These are phyloP conservation scores for Vaccinium vitisidaea DNA, from an alignment of 148 eudicot species.

Conservation along the genomic window DNA sequence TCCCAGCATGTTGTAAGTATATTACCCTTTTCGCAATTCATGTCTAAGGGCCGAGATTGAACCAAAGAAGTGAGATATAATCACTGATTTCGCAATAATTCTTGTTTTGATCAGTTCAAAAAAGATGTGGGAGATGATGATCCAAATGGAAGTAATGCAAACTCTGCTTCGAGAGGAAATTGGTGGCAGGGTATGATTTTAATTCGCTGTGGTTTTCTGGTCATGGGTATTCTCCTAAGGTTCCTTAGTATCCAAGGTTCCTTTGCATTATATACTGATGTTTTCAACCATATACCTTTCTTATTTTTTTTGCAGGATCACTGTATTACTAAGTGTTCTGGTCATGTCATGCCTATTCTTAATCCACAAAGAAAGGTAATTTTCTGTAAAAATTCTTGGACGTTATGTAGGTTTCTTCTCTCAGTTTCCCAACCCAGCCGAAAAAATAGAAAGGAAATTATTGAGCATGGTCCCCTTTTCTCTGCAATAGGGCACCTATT, in stretches of 20 bases:
- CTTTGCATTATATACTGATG: background rate
- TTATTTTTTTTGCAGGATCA: conserved; percentile 31
- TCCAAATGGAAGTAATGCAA: conserved; percentile 34
- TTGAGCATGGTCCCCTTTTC: background rate
- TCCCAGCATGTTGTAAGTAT: conserved; percentile 46
- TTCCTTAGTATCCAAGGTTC: background rate
- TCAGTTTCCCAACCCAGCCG: too few relatives aligned
- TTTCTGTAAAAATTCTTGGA: background rate
- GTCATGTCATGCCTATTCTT: conserved; percentile 9
- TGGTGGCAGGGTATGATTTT: conserved; percentile 81
- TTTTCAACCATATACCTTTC: background rate
- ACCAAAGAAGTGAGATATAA: background rate
- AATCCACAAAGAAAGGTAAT: conserved; percentile 10
- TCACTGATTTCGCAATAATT: background rate
- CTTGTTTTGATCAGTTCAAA: conserved; percentile 42
- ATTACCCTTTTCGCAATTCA: background rate
- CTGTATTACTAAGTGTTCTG: conserved; percentile 33
- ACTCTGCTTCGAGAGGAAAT: conserved; percentile 76
- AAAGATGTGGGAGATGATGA: conserved; percentile 57
- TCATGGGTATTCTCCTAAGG: background rate
- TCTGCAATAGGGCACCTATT: too few relatives aligned
- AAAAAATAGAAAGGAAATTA: background rate
- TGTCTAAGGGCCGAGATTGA: background rate
- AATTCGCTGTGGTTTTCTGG: background rate
- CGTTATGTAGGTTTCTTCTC: too few relatives aligned